These are phyloP conservation scores for Immersiella caudata DNA, from an alignment of 495 filamentous ascomycete genomes.

Conservation along the genomic window DNA sequence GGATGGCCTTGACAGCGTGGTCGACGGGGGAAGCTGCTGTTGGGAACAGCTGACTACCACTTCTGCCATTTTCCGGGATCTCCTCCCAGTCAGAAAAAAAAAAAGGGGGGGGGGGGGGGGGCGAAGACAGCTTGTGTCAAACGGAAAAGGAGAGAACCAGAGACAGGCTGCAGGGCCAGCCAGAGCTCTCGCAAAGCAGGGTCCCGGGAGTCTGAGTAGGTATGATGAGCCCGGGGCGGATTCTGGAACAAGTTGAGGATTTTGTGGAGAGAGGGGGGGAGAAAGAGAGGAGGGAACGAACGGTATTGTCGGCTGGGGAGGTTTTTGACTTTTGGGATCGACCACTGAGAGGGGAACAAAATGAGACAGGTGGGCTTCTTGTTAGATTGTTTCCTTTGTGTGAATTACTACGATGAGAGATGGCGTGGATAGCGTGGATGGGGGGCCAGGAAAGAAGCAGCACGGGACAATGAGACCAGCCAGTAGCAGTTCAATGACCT, in stretches of 20 bases:
- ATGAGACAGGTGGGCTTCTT: conserved; percentile 1
- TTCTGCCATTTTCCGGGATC: conserved; percentile 35
- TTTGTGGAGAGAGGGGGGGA: conserved; percentile 9
- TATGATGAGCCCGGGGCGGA: background rate
- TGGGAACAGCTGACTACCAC: conserved; percentile 25
- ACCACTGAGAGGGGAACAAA: background rate
- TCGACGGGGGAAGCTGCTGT: conserved; percentile 12
- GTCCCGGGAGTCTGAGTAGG: background rate
- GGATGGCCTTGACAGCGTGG: conserved; percentile 22
- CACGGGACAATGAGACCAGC: conserved; percentile 39
- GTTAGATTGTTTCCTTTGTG: conserved; percentile 18
- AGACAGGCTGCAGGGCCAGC: conserved; percentile 7
- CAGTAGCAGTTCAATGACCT: conserved; percentile 34
- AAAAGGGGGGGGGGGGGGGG: conserved; percentile 12
- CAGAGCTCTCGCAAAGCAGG: conserved; percentile 1
- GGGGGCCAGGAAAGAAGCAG: background rate
- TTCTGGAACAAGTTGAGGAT: background rate
- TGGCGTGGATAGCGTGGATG: background rate
- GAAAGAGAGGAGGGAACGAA: background rate
- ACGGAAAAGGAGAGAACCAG: conserved; percentile 6
- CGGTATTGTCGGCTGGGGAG: background rate
- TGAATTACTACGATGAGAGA: background rate
- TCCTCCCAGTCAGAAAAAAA: conserved; percentile 2
- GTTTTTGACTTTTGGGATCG: background rate
- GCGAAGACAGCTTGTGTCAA: conserved; percentile 10